Percentiles rank a stretch among this genome's conserved stretches.
Evolutionary conservation across 768 basidiomycete genomes (phyloP).

Genomic region (Collybia sp.): DNA sequence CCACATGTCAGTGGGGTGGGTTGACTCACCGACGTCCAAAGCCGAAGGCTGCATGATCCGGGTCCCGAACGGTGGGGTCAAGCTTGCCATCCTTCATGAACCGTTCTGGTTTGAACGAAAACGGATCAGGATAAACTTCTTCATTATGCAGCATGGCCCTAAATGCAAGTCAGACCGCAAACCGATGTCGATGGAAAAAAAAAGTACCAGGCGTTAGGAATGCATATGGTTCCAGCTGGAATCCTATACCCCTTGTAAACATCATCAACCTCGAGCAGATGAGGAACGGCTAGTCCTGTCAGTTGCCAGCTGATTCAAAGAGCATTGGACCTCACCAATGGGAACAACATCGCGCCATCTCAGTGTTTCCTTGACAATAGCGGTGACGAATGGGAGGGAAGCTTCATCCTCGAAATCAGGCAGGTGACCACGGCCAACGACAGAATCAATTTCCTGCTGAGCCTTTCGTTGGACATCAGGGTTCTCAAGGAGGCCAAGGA

Average conservation of each 20-base stretch:
- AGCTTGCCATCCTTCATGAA: constrained; percentile 4
- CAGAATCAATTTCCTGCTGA: constrained; percentile 18
- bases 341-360: constrained; percentile 13
- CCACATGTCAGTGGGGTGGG: neutral
- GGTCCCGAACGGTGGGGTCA: constrained; percentile 1
- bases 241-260: constrained; percentile 23
- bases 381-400: constrained; percentile 14
- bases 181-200: neutral
- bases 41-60: constrained; percentile 3
- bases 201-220: constrained; percentile 28
- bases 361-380: constrained; percentile 12
- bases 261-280: constrained; percentile 16
- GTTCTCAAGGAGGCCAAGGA: constrained; percentile 6
- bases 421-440: constrained; percentile 17
- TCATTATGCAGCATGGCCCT: constrained; percentile 5
- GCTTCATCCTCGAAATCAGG: constrained; percentile 18
- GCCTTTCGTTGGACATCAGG: constrained; percentile 10
- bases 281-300: constrained; percentile 15
- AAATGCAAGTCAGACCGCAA: neutral
- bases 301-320: constrained; percentile 14
- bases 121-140: constrained; percentile 1
- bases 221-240: constrained; percentile 27
- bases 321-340: constrained; percentile 6
- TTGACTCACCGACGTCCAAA: constrained; percentile 4
- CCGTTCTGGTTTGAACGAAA: constrained; percentile 7